A percentile compares a stretch with the other conserved stretches of the same genome.
phyloP scores from a whole-genome alignment of 2,329 filamentous ascomycete genomes.

The Fusarium solani-melongenae region DNA sequence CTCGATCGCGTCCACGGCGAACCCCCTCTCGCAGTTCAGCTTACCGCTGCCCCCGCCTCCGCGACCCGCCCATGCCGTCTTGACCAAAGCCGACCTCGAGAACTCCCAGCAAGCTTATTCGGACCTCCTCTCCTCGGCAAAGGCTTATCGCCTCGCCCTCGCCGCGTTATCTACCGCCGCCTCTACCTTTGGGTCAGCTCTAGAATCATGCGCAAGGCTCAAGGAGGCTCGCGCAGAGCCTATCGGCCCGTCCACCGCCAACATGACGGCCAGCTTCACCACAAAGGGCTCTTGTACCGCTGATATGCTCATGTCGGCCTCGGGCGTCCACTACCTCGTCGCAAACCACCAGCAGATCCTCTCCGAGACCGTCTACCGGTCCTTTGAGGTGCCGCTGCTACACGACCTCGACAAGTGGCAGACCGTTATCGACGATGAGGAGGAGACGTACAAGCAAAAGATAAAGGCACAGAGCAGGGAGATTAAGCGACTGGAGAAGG shows the following conservation, averaged over 20 bases:
- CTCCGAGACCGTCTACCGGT: slow-evolving; percentile 74
- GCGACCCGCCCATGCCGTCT: slow-evolving; percentile 66
- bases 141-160: slow-evolving; percentile 72
- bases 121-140: slow-evolving; percentile 70
- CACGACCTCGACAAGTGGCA: slow-evolving; percentile 76
- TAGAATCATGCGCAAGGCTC: slow-evolving; percentile 75
- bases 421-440: slow-evolving; percentile 72
- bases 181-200: slow-evolving; percentile 71
- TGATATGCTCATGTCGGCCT: slow-evolving; percentile 70
- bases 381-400: slow-evolving; percentile 75
- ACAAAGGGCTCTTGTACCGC: slow-evolving; percentile 67
- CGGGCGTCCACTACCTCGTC: slow-evolving; percentile 73
- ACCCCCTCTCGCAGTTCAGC: slow-evolving; percentile 68
- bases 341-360: slow-evolving; percentile 79
- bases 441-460: slow-evolving; percentile 67
- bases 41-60: slow-evolving; percentile 71
- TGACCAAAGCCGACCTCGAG: slow-evolving; percentile 72
- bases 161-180: slow-evolving; percentile 70
- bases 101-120: slow-evolving; percentile 71
- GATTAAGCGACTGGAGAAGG: slow-evolving; percentile 73
- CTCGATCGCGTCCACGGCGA: slow-evolving; percentile 71
- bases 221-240: slow-evolving; percentile 74
- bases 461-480: slow-evolving; percentile 67
- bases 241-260: slow-evolving; percentile 54
- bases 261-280: slow-evolving; percentile 61